Evolutionary conservation across 345 rosid genomes (phyloP).

Genomic region (Bruguiera gymnorhiza): DNA sequence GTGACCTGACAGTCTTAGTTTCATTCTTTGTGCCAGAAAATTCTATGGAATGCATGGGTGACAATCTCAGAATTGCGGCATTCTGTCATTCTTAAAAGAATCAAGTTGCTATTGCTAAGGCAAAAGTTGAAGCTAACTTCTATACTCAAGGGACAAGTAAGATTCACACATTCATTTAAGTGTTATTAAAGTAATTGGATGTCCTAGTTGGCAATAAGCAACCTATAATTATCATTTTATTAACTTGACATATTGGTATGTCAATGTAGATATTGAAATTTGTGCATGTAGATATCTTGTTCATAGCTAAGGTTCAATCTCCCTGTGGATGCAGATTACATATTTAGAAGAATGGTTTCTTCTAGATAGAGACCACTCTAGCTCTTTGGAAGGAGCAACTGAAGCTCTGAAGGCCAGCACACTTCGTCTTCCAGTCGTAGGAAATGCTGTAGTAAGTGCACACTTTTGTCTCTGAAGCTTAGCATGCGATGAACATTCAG

Average conservation of each 20-base stretch:
- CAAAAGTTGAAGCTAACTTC: conserved; percentile 80
- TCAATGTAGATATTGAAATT: no score
- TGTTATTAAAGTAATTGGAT: neutral
- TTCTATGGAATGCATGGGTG: conserved; percentile 82
- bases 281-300: conserved; percentile 1
- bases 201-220: neutral
- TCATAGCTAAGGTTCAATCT: conserved; percentile 11
- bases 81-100: conserved; percentile 72
- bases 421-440: conserved; percentile 82
- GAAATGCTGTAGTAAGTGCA: conserved; percentile 59
- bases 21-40: conserved; percentile 49
- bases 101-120: conserved; percentile 66
- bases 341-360: conserved; percentile 73
- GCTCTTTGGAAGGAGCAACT: conserved; percentile 70
- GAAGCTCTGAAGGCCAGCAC: conserved; percentile 95
- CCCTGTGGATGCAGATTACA: conserved; percentile 44
- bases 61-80: conserved; percentile 68
- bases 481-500: neutral
- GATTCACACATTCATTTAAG: conserved; percentile 14
- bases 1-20: conserved; percentile 8
- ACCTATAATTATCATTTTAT: no score
- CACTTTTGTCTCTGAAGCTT: neutral
- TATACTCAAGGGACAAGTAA: conserved; percentile 79
- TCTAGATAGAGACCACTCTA: conserved; percentile 64
- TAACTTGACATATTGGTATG: no score